These are phyloP conservation scores for Jatropha podagrica DNA, from an alignment of 441 rosid genomes.

Conservation along the genomic window DNA sequence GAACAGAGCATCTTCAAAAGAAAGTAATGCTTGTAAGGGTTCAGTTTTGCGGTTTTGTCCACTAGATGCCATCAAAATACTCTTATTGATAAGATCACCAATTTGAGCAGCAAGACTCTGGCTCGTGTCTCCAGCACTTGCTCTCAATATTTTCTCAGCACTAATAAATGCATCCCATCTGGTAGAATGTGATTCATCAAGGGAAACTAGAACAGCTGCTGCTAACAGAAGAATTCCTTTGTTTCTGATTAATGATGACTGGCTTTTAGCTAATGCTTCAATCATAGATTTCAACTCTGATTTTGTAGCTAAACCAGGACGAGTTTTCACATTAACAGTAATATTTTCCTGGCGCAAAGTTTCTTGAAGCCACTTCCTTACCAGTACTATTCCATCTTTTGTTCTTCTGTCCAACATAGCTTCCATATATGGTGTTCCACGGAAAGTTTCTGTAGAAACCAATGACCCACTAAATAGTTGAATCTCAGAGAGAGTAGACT, in stretches of 20 bases:
- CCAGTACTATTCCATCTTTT: slow-evolving; percentile 78
- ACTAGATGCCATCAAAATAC: slow-evolving; percentile 49
- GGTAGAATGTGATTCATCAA: slow-evolving; percentile 63
- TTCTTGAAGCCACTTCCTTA: slow-evolving; percentile 96
- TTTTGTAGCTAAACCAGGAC: slow-evolving; percentile 65
- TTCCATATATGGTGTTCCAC: slow-evolving; percentile 83
- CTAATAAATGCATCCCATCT: slow-evolving; percentile 88
- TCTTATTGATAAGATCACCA: slow-evolving; percentile 80
- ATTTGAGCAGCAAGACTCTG: slow-evolving; percentile 94
- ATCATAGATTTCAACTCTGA: slow-evolving; percentile 69
- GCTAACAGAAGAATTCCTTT: slow-evolving; percentile 88
- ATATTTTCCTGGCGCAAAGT: slow-evolving; percentile 65
- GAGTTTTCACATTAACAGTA: slow-evolving; percentile 53
- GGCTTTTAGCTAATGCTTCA: slow-evolving; percentile 60
- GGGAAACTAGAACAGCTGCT: slow-evolving; percentile 58
- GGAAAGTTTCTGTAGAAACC: slow-evolving; percentile 63
- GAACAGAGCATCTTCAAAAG: slow-evolving; percentile 74
- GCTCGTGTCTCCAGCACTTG: slow-evolving; percentile 85
- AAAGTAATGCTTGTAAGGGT: slow-evolving; percentile 52
- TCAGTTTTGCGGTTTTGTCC: slow-evolving; percentile 42
- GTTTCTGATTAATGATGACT: slow-evolving; percentile 60
- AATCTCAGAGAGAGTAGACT: slow-evolving; percentile 32
- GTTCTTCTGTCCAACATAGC: slow-evolving; percentile 82
- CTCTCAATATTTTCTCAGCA: slow-evolving; percentile 82
- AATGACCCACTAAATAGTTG: slow-evolving; percentile 70